Percentiles rank a stretch among this genome's conserved stretches.
Conservation (phyloP, 129 eudicot genomes). For the Arctium lappa region DNA sequence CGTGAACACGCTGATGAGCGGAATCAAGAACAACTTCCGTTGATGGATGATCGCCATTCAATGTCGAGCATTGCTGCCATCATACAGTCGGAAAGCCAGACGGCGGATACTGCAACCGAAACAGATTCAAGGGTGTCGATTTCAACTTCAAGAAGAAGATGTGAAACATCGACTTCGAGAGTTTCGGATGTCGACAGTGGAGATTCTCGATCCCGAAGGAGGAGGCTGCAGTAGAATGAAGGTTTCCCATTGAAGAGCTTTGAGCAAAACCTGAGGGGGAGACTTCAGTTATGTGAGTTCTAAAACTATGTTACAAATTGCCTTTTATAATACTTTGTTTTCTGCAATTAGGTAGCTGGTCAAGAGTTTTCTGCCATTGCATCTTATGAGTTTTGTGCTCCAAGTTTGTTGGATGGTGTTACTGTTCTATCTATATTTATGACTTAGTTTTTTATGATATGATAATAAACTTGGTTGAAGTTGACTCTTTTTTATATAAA, state of each 20-base stretch:
- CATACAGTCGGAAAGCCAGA: conserved; percentile 74
- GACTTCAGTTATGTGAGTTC: conserved; percentile 2
- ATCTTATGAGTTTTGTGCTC: conserved; percentile 5
- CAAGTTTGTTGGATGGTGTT: neutral
- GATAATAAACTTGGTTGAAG: neutral
- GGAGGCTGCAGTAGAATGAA: conserved; percentile 54
- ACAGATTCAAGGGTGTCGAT: conserved; percentile 58
- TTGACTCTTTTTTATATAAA: neutral
- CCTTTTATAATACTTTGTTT: neutral
- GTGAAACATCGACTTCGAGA: conserved; percentile 61
- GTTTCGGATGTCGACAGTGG: conserved; percentile 73
- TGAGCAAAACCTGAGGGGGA: neutral
- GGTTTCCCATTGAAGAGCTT: conserved; percentile 6
- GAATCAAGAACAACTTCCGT: conserved; percentile 40
- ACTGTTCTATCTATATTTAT: neutral
- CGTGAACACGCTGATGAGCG: conserved; percentile 43
- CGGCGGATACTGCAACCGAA: conserved; percentile 62
- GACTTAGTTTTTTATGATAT: neutral
- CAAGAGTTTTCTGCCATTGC: neutral
- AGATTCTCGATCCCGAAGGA: conserved; percentile 69
- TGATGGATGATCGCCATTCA: conserved; percentile 79
- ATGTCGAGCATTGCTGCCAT: conserved; percentile 88
- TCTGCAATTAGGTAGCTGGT: conserved; percentile 14
- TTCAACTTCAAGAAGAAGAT: conserved; percentile 67
- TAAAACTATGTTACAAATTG: neutral